Evolutionary conservation across 1,139 yeast genomes (phyloP).

Genomic region (Candida freyschussii): DNA sequence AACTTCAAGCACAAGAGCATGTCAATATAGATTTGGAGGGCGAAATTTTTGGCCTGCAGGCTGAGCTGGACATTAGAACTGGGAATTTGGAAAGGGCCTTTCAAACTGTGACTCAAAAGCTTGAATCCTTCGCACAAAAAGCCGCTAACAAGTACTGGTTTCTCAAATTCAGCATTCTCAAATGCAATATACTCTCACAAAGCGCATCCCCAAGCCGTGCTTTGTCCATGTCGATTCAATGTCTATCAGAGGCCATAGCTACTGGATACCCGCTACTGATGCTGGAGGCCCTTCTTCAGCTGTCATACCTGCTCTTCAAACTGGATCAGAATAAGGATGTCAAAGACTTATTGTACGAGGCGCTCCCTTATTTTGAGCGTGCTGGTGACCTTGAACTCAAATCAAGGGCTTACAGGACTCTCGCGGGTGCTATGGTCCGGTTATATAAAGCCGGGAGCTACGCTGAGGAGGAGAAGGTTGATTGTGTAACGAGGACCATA

Average conservation of each 20-base stretch:
- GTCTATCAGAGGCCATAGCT: constrained; percentile 37
- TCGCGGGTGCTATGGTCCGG: constrained; percentile 30
- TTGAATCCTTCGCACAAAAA: constrained; percentile 26
- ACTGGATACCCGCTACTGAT: constrained; percentile 38
- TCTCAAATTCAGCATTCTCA: constrained; percentile 40
- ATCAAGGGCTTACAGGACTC: constrained; percentile 36
- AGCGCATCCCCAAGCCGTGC: constrained; percentile 39
- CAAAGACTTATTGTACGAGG: constrained; percentile 31
- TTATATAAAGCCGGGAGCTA: constrained; percentile 4
- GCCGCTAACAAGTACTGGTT: constrained; percentile 36
- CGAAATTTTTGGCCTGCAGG: constrained; percentile 24
- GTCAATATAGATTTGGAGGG: constrained; percentile 24
- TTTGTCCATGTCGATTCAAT: constrained; percentile 41
- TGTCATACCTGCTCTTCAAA: constrained; percentile 36
- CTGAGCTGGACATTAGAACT: constrained; percentile 20
- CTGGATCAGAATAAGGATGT: constrained; percentile 38
- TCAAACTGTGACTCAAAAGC: constrained; percentile 30
- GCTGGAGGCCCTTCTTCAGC: constrained; percentile 37
- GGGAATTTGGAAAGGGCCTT: constrained; percentile 35
- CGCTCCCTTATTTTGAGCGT: constrained; percentile 40
- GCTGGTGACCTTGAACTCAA: constrained; percentile 33
- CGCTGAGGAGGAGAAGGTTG: constrained; percentile 5
- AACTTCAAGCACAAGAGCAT: constrained; percentile 15
- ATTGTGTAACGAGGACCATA: constrained; percentile 25
- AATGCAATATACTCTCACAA: constrained; percentile 36